Conservation (phyloP, 1,284 basidiomycete species). For the Cryptococcus jaspeensis region DNA sequence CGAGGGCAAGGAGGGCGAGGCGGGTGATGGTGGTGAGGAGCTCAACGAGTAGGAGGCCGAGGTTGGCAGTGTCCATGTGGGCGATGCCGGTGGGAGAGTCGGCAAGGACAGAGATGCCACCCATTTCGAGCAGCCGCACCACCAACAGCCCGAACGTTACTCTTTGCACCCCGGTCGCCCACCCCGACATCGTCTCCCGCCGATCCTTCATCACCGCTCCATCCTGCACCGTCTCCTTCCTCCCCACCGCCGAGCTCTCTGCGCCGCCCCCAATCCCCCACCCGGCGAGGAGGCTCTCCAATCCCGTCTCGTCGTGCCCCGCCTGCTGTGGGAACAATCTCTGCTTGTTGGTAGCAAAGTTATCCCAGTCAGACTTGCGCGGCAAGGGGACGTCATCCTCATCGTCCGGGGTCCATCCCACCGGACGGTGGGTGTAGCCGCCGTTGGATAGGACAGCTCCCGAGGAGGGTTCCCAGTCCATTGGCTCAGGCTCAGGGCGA, state of each 20-base stretch:
- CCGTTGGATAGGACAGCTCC: constrained; percentile 9
- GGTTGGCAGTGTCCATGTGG: background rate
- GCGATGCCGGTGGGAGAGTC: background rate
- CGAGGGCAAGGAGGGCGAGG: background rate
- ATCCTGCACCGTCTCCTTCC: background rate
- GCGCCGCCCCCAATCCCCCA: constrained; percentile 33
- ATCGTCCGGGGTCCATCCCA: constrained; percentile 8
- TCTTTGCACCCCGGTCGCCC: background rate
- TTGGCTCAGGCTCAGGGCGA: constrained; percentile 12
- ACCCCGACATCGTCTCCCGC: too few relatives aligned
- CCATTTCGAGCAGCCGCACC: background rate
- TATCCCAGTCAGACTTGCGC: constrained; percentile 34
- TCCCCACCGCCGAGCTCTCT: background rate
- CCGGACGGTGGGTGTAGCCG: constrained; percentile 7
- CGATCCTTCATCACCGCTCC: background rate
- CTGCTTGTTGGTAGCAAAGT: constrained; percentile 38
- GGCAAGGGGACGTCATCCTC: background rate
- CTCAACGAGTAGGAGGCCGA: background rate
- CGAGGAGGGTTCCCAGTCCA: constrained; percentile 47
- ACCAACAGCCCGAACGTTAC: background rate
- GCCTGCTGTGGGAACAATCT: constrained; percentile 33
- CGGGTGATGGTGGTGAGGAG: background rate
- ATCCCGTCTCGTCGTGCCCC: constrained; percentile 38
- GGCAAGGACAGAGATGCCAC: background rate
- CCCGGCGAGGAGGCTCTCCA: constrained; percentile 39